Base-by-base conservation (phyloP, 495 filamentous ascomycete genomes). In the Penicillium arizonense region DNA sequence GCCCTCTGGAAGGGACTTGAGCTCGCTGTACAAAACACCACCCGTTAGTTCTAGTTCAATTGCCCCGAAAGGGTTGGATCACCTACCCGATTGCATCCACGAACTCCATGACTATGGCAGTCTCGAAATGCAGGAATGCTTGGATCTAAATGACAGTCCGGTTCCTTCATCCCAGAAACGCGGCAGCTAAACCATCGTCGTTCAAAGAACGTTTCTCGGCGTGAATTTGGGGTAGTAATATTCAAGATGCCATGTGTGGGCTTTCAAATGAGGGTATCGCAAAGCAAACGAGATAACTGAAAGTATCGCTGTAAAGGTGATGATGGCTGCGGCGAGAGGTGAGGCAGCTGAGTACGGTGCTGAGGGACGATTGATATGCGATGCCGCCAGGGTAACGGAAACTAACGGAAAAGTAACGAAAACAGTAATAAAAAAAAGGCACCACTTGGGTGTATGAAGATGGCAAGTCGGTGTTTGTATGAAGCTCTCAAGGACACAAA, bases 1-100 rank as follows among this genome's bases (percentile, higher is more conserved):
- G 33, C 67, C 65, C 23, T 73, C 65, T 1, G 76, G 75, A 53
- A 80, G 71, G 35, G 70, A 62, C 49, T 73, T 73, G 5, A 77
- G 63, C 63, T 77, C 70, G 50, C 74, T 77, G 46, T 16, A 45
- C 30, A 33, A 26, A 24, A 37, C 28, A 11, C 42, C 9, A 4
- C 23, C 26, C 9, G 36, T 64, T 34, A 67, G 47, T 14, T 50
- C 47, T 30, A 53, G 33, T 26, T 18, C 9, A 13, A 28, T 16
- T 16, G 18, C 11, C 0, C 9, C 5, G 1, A 33, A 33, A 10
- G 2, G 4, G 20, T 39, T 14, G 2, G 1, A 32, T 38, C 33
- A 52, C 73, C 62, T 47, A 75, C 73, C 63, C 59, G 42, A 77
- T 68, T 33, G 67, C 65, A 62, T 73, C 65, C 58, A 75, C 66